A percentile compares a stretch with the other conserved stretches of the same genome.
Evolutionary conservation across 108 stramenopile genomes (phyloP).

Genomic region (Pinguiococcus pyrenoidosus): DNA sequence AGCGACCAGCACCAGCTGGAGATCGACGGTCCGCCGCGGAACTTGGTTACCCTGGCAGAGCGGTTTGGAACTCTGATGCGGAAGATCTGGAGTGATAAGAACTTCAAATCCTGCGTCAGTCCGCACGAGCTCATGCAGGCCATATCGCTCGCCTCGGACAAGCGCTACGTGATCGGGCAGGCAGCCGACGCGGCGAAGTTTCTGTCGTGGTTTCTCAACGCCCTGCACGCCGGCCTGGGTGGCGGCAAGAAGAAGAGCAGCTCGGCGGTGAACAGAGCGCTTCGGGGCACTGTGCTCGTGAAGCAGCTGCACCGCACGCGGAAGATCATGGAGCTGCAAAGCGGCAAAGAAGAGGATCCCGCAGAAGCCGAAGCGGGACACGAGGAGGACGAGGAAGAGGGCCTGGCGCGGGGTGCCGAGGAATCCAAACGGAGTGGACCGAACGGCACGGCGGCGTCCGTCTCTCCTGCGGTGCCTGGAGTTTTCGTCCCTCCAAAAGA

Average conservation of each 20-base stretch:
- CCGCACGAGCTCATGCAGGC: slow-evolving; percentile 89
- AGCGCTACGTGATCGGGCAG: slow-evolving; percentile 63
- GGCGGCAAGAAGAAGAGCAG: slow-evolving; percentile 15
- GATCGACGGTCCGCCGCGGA: neutral
- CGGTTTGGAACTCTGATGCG: slow-evolving; percentile 77
- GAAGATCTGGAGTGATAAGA: slow-evolving; percentile 77
- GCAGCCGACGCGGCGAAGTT: slow-evolving; percentile 85
- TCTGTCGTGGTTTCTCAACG: slow-evolving; percentile 82
- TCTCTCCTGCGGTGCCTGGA: too few relatives aligned
- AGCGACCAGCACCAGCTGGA: neutral
- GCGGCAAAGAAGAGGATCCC: slow-evolving; percentile 25
- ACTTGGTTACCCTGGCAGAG: slow-evolving; percentile 29
- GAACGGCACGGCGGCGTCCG: too few relatives aligned
- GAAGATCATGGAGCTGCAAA: neutral
- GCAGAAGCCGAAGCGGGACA: slow-evolving; percentile 41
- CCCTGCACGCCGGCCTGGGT: slow-evolving; percentile 68
- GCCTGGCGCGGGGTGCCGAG: slow-evolving; percentile 11
- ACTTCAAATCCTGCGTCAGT: slow-evolving; percentile 81
- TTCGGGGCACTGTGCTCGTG: slow-evolving; percentile 78
- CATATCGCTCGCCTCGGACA: slow-evolving; percentile 63
- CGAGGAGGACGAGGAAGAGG: slow-evolving; percentile 9
- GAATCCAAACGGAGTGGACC: too few relatives aligned
- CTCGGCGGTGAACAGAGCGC: slow-evolving; percentile 69
- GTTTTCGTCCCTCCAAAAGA: too few relatives aligned
- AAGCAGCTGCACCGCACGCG: slow-evolving; percentile 41